Conservation (phyloP, 169 alveolate species). For the Sarcocystis neurona region DNA sequence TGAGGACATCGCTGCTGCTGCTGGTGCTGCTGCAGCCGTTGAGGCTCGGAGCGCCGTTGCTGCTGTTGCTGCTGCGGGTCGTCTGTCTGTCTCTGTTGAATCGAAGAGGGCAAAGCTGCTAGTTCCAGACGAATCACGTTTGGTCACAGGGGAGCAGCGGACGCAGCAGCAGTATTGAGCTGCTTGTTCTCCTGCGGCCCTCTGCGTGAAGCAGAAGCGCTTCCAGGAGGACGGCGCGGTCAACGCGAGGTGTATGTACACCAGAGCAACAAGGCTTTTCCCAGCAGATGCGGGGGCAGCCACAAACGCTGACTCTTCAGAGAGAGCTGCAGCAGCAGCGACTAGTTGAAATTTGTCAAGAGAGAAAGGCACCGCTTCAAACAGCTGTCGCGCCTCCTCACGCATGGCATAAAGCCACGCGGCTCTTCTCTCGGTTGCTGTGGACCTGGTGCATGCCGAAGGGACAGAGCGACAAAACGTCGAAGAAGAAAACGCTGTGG, state of each 20-base stretch:
- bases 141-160: no score
- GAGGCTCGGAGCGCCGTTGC: no score
- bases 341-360: constrained; percentile 6
- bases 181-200: not conserved
- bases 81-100: no score
- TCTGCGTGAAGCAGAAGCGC: not conserved
- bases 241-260: constrained; percentile 93
- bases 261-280: constrained; percentile 96
- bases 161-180: not conserved
- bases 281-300: constrained; percentile 99
- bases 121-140: no score
- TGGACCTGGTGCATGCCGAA: not conserved
- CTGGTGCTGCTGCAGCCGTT: no score
- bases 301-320: constrained; percentile 75
- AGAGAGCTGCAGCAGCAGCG: not conserved
- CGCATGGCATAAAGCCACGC: not conserved
- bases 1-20: no score
- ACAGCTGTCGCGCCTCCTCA: not conserved
- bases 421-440: not conserved
- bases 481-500: not conserved
- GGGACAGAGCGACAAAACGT: not conserved
- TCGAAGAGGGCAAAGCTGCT: not conserved
- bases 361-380: not conserved
- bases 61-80: no score
- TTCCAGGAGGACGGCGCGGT: constrained; percentile 30